Evolutionary conservation across 2,329 filamentous ascomycete genomes (phyloP).

Genomic region (Stachybotrys chartarum): DNA sequence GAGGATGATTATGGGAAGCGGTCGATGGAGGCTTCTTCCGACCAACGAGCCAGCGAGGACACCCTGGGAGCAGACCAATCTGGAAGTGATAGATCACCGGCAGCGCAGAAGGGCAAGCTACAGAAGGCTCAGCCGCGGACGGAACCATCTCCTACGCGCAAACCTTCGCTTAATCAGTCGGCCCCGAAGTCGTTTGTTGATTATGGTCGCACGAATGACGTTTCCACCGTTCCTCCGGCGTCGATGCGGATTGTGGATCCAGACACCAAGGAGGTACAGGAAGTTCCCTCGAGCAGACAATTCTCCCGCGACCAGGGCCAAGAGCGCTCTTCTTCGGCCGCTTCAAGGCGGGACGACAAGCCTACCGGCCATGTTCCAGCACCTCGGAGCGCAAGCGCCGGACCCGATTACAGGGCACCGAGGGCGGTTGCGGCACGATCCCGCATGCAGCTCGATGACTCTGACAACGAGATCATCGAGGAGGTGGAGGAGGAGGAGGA

Average conservation of each 20-base stretch:
- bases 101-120: slow-evolving; percentile 58
- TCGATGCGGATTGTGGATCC: slow-evolving; percentile 53
- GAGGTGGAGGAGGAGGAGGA: slow-evolving; percentile 45
- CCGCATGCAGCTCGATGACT: slow-evolving; percentile 63
- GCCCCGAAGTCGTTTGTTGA: slow-evolving; percentile 28
- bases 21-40: slow-evolving; percentile 48
- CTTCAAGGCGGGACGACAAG: slow-evolving; percentile 30
- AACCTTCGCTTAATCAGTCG: slow-evolving; percentile 18
- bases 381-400: slow-evolving; percentile 21
- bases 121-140: slow-evolving; percentile 57
- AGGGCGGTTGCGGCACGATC: slow-evolving; percentile 45
- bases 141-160: slow-evolving; percentile 39
- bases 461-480: slow-evolving; percentile 51
- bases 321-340: slow-evolving; percentile 25
- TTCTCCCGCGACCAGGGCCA: slow-evolving; percentile 19
- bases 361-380: slow-evolving; percentile 12
- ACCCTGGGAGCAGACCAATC: slow-evolving; percentile 35
- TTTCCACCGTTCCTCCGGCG: slow-evolving; percentile 48
- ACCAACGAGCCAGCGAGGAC: slow-evolving; percentile 37
- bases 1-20: slow-evolving; percentile 55
- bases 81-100: slow-evolving; percentile 32
- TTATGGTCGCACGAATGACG: slow-evolving; percentile 41
- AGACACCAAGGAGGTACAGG: slow-evolving; percentile 35
- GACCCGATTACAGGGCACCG: slow-evolving; percentile 42
- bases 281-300: slow-evolving; percentile 23